These are phyloP conservation scores for Casaregolazyma suthepensis DNA, from an alignment of 1,139 yeast genomes.

Conservation along the genomic window DNA sequence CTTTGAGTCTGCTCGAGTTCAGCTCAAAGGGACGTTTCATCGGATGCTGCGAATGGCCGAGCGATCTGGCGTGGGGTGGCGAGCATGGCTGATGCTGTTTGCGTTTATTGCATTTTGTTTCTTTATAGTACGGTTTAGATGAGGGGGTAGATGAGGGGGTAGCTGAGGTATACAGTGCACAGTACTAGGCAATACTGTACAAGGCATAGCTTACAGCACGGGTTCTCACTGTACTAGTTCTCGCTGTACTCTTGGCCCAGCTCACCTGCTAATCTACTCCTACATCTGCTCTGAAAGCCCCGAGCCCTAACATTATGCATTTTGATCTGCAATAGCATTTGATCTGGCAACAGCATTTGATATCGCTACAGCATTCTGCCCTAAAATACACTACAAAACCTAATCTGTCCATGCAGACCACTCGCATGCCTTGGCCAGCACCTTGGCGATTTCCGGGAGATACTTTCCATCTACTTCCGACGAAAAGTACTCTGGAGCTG, in stretches of 20 bases:
- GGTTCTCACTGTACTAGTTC: too few relatives aligned
- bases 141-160: too few relatives aligned
- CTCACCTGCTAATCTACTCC: too few relatives aligned
- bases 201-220: too few relatives aligned
- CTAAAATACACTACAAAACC: background rate
- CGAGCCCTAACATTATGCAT: background rate
- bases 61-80: slow-evolving; percentile 73
- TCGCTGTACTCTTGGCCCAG: too few relatives aligned
- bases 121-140: slow-evolving; percentile 68
- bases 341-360: too few relatives aligned
- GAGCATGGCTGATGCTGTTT: slow-evolving; percentile 70
- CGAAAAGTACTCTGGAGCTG: slow-evolving; percentile 59
- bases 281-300: too few relatives aligned
- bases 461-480: slow-evolving; percentile 47
- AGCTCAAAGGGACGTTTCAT: slow-evolving; percentile 58
- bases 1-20: slow-evolving; percentile 42
- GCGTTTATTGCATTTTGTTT: slow-evolving; percentile 57
- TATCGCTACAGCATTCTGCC: background rate
- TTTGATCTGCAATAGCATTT: background rate
- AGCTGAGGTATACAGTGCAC: too few relatives aligned
- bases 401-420: slow-evolving; percentile 19
- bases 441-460: slow-evolving; percentile 53
- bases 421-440: slow-evolving; percentile 47
- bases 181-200: too few relatives aligned
- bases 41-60: slow-evolving; percentile 79